Percentiles rank a stretch among this genome's conserved stretches.
Conservation (phyloP, 306 rosid genomes). For the Ormosia emarginata region DNA sequence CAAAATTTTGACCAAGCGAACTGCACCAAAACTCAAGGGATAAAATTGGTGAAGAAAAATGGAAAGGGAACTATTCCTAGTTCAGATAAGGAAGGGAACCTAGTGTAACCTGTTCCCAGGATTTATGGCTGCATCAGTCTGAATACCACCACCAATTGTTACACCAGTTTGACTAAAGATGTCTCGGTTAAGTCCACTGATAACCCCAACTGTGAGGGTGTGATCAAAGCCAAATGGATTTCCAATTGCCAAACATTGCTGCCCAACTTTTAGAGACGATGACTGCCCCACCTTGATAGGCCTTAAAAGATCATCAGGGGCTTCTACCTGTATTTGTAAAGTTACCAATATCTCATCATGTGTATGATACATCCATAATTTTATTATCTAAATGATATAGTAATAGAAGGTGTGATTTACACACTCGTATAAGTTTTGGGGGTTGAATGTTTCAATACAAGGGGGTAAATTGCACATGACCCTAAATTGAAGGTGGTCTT, state of each 20-base stretch:
- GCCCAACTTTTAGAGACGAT: conserved; percentile 82
- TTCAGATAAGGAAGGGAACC: conserved; percentile 6
- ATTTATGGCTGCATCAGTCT: conserved; percentile 95
- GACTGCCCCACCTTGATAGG: conserved; percentile 78
- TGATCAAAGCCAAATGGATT: conserved; percentile 99
- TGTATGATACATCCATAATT: not conserved
- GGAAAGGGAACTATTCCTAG: not conserved
- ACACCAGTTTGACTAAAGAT: conserved; percentile 89
- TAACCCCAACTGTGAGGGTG: conserved; percentile 91
- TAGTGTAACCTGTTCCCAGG: conserved; percentile 83
- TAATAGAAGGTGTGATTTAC: not conserved
- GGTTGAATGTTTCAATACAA: not conserved
- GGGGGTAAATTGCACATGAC: not conserved
- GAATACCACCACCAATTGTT: conserved; percentile 94
- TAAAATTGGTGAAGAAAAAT: not conserved
- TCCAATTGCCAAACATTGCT: conserved; percentile 95
- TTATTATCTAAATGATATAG: not conserved
- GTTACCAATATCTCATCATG: conserved; percentile 3
- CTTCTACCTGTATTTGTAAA: conserved; percentile 65
- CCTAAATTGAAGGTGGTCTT: not conserved
- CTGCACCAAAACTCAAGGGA: not conserved
- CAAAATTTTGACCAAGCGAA: not conserved
- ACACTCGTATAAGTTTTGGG: not conserved
- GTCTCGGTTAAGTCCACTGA: conserved; percentile 91
- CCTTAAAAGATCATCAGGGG: conserved; percentile 68